Base-by-base conservation (phyloP, 2,329 filamentous ascomycete genomes). In the Graphium sp. region DNA sequence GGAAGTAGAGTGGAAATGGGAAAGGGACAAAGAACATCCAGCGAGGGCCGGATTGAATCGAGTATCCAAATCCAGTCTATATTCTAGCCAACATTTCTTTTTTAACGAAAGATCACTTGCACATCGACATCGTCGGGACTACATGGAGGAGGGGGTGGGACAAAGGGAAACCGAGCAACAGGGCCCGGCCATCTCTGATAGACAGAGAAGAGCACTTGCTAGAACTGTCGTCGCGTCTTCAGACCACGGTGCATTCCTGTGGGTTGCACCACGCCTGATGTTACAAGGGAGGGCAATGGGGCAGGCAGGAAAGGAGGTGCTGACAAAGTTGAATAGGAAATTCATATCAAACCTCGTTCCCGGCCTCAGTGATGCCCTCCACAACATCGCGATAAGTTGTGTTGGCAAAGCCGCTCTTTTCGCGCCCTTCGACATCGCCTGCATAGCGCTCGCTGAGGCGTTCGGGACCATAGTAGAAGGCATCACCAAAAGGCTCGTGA, bases 401-500 rank as follows among this genome's bases (percentile, higher is more conserved):
- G 28, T 74, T 49, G 24, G 61, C 53, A 42, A 80, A 82, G 30
- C 79, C 79, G 38, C 70, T 78, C 41, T 65, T 53, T 32, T 58
- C 43, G 33, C 73, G 60, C 19, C 53, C 50, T 22, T 53, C 52
- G 29, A 52, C 52, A 38, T 93, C 80, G 24, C 77, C 49, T 44
- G 75, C 74, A 47, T 82, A 98, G 42, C 89, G 72, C 29, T 68
- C 58, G 44, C 79, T 75, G 41, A 95, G 64, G 41, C 82, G 69
- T 56, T 98, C 89, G 6, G 87, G 85, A 29, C 89, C 87, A 47
- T 78, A 95, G 58, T 95, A 95, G 49, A 87, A 95, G 35, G 85
- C 80, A 55, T 95, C 89, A 30, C 87, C 87, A 53, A 95, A 95
- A 5, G 89, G 89, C 58, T 98, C 89, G 52, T 95, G 89, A 41